phyloP scores from a whole-genome alignment of 306 rosid species.

The Dalbergia cultrata region DNA sequence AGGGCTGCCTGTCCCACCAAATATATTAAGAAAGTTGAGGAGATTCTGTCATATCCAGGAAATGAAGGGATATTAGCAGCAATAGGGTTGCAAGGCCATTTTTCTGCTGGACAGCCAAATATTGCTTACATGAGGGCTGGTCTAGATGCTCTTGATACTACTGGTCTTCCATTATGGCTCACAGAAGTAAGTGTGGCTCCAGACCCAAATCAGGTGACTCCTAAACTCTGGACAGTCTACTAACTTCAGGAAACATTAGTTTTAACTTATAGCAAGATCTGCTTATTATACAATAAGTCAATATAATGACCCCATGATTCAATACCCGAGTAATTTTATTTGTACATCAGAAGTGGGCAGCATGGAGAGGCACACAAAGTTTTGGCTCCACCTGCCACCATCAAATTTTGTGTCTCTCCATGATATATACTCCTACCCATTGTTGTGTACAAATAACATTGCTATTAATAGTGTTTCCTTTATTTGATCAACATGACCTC shows the following conservation, averaged over 20 bases:
- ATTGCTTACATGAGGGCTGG: conserved; percentile 73
- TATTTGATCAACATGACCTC: neutral
- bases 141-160: conserved; percentile 60
- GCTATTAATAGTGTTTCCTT: no score
- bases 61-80: conserved; percentile 51
- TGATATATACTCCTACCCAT: no score
- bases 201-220: conserved; percentile 63
- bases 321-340: no score
- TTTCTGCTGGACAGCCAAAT: conserved; percentile 60
- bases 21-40: conserved; percentile 52
- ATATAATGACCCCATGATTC: no score
- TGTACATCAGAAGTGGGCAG: no score
- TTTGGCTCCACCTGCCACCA: no score
- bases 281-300: neutral
- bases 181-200: conserved; percentile 63
- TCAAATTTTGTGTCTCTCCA: no score
- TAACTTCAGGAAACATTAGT: neutral
- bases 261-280: neutral
- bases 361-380: no score
- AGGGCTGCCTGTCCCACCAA: conserved; percentile 48
- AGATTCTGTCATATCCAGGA: conserved; percentile 62
- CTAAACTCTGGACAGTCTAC: neutral
- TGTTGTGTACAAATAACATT: no score
- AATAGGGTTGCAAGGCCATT: conserved; percentile 78
- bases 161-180: conserved; percentile 75